Percentiles rank a stretch among this genome's conserved stretches.
These are phyloP conservation scores for Candida odintsovae DNA, from an alignment of 805 yeast species.

Conservation along the genomic window DNA sequence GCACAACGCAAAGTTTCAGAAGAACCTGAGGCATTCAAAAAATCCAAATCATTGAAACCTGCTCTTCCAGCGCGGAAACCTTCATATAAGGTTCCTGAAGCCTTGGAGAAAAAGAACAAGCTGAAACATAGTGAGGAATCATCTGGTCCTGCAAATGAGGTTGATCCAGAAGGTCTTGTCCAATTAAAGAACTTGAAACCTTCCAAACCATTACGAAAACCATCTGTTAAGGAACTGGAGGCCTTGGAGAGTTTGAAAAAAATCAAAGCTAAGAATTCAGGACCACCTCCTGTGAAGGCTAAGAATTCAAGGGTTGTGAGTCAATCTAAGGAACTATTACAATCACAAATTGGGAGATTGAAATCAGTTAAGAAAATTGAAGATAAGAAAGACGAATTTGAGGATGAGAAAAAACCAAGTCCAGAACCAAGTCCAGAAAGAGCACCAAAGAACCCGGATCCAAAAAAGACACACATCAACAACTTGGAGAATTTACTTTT, in stretches of 20 bases:
- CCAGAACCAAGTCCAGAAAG: neutral
- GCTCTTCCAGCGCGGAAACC: slow-evolving; percentile 16
- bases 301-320: slow-evolving; percentile 19
- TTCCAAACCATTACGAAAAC: slow-evolving; percentile 17
- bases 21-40: slow-evolving; percentile 9
- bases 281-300: slow-evolving; percentile 9
- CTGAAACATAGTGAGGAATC: slow-evolving; percentile 6
- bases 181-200: slow-evolving; percentile 16
- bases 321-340: slow-evolving; percentile 15
- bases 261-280: slow-evolving; percentile 4
- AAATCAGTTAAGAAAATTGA: slow-evolving; percentile 10
- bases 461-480: neutral
- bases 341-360: slow-evolving; percentile 10
- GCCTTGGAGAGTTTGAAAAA: slow-evolving; percentile 17
- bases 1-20: slow-evolving; percentile 3
- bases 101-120: slow-evolving; percentile 9
- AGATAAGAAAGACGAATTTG: neutral
- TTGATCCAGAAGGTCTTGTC: slow-evolving; percentile 7
- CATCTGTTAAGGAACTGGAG: slow-evolving; percentile 18
- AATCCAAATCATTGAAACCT: slow-evolving; percentile 15
- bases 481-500: slow-evolving; percentile 34
- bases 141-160: slow-evolving; percentile 1
- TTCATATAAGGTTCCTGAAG: slow-evolving; percentile 18
- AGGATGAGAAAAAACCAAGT: neutral
- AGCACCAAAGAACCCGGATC: neutral